A percentile compares a stretch with the other conserved stretches of the same genome.
phyloP scores from a whole-genome alignment of 352 stramenopile genomes.

The Globisporangium recalcitrans region DNA sequence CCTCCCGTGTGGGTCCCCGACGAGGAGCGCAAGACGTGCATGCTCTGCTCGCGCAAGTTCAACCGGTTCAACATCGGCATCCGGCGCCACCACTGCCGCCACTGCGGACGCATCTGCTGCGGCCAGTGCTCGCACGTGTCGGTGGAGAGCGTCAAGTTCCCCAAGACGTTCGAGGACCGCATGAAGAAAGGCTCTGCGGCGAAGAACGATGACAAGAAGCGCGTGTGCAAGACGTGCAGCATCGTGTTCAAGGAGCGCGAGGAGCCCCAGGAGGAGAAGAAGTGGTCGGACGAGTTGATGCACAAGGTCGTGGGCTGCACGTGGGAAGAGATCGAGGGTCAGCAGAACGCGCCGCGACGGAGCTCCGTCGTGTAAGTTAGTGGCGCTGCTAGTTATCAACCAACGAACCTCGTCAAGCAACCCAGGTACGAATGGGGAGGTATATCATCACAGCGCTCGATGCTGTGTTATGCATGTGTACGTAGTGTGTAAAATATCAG shows the following conservation, averaged over 20 bases:
- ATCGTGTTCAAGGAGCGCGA: conserved; percentile 70
- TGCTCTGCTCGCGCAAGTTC: conserved; percentile 78
- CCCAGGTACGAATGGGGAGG: not conserved
- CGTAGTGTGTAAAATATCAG: conserved; percentile 5
- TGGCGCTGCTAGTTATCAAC: not conserved
- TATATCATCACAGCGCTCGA: not conserved
- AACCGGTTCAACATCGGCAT: conserved; percentile 52
- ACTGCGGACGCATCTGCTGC: conserved; percentile 79
- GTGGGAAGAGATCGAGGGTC: conserved; percentile 61
- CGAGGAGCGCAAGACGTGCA: conserved; percentile 64
- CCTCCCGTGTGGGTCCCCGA: conserved; percentile 81
- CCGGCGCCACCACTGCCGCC: conserved; percentile 80
- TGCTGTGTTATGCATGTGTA: conserved; percentile 3
- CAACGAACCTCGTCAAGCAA: not conserved
- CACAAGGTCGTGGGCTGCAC: conserved; percentile 44
- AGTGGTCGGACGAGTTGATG: conserved; percentile 58
- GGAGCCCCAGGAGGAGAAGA: conserved; percentile 37
- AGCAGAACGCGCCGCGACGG: conserved; percentile 26
- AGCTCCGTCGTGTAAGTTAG: conserved; percentile 25
- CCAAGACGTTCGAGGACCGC: conserved; percentile 41
- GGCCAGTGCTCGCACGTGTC: conserved; percentile 71
- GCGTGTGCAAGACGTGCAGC: conserved; percentile 73
- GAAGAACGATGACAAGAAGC: conserved; percentile 45
- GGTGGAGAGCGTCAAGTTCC: conserved; percentile 68
- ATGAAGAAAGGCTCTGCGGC: conserved; percentile 30